Percentiles rank a stretch among this genome's conserved stretches.
These are phyloP conservation scores for Fusarium concolor DNA, from an alignment of 2,329 filamentous ascomycete species.

Conservation along the genomic window DNA sequence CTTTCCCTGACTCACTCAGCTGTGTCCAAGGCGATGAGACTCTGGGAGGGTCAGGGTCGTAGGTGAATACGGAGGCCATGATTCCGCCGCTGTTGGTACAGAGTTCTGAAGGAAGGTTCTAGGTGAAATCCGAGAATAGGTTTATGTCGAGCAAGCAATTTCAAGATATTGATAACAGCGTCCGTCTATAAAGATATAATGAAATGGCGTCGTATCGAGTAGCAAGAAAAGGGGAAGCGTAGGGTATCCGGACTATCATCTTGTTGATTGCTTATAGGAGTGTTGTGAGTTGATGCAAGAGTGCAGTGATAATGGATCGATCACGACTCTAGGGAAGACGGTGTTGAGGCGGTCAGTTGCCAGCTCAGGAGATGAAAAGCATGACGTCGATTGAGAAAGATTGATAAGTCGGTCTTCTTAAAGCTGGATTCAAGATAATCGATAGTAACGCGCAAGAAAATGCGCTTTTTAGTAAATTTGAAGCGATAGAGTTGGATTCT, in stretches of 20 bases:
- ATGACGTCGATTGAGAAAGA: conserved; percentile 32
- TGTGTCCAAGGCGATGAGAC: conserved; percentile 92
- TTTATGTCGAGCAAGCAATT: background rate
- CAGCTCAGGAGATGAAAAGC: conserved; percentile 38
- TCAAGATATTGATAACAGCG: conserved; percentile 37
- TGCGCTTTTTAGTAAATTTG: background rate
- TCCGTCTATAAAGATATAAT: conserved; percentile 21
- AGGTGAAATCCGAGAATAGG: background rate
- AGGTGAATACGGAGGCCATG: conserved; percentile 98
- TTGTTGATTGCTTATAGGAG: conserved; percentile 31
- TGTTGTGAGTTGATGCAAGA: conserved; percentile 12
- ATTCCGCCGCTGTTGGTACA: background rate
- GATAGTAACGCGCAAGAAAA: background rate
- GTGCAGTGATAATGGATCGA: conserved; percentile 30
- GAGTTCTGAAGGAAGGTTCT: background rate
- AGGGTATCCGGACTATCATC: conserved; percentile 44
- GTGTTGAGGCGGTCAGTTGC: conserved; percentile 31
- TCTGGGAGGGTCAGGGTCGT: conserved; percentile 85
- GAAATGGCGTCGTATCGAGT: conserved; percentile 21
- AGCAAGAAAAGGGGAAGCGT: conserved; percentile 25
- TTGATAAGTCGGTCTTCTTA: background rate
- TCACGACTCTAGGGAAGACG: conserved; percentile 35
- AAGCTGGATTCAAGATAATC: background rate
- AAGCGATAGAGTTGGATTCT: conserved; percentile 1
- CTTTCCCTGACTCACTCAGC: conserved; percentile 59